Evolutionary conservation across 306 rosid genomes (phyloP).

Genomic region (Begonia fuchsioides): DNA sequence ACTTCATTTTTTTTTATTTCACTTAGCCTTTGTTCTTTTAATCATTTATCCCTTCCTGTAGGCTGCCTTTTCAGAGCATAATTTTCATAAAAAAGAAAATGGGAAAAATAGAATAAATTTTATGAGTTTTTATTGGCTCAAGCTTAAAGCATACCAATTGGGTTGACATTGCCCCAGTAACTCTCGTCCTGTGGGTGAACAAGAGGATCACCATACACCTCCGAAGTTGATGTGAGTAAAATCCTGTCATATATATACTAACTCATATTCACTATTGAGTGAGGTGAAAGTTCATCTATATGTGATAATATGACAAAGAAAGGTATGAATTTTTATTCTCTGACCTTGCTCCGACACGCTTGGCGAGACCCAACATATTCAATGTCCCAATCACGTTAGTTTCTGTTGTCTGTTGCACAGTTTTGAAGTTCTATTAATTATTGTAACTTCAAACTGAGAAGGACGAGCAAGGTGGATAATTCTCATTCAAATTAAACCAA

Average conservation of each 20-base stretch:
- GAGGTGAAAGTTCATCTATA: constrained; percentile 1
- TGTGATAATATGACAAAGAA: no score
- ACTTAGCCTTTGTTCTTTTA: no score
- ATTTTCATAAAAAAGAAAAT: no score
- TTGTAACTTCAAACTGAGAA: no score
- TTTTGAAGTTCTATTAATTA: no score
- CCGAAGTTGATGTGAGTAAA: constrained; percentile 93
- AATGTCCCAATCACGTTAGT: constrained; percentile 93
- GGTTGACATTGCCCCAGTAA: constrained; percentile 98
- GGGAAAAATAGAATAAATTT: no score
- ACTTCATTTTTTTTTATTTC: no score
- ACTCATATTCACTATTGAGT: constrained; percentile 7
- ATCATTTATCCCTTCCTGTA: no score
- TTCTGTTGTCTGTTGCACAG: constrained; percentile 57
- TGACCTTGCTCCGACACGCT: constrained; percentile 98
- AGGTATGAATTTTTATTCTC: neutral
- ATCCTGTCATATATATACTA: constrained; percentile 42
- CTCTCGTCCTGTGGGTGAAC: constrained; percentile 83
- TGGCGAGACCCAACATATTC: constrained; percentile 98
- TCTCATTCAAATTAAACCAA: no score
- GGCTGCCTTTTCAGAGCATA: no score
- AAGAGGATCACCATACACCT: constrained; percentile 95
- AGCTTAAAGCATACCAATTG: constrained; percentile 40
- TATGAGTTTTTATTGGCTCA: no score
- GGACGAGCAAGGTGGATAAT: no score